phyloP scores from a whole-genome alignment of 2,329 filamentous ascomycete genomes.

The Alternaria triticina region DNA sequence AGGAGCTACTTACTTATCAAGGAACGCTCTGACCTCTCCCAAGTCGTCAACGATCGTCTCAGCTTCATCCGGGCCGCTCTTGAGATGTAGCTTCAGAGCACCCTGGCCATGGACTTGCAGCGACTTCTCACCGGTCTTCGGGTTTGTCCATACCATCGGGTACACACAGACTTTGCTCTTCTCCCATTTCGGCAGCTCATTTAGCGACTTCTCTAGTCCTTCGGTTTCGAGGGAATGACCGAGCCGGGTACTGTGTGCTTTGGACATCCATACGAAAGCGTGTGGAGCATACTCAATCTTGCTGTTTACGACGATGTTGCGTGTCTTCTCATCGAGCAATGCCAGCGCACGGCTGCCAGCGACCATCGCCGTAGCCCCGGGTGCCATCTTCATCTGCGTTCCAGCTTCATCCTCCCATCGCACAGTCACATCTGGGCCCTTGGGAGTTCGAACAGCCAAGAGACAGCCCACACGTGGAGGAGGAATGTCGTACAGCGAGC shows the following conservation, averaged over 20 bases:
- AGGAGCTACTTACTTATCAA: background rate
- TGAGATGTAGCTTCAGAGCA: background rate
- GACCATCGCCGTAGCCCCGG: background rate
- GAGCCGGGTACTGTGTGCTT: conserved; percentile 9
- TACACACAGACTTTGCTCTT: conserved; percentile 12
- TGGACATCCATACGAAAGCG: conserved; percentile 46
- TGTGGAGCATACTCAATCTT: conserved; percentile 56
- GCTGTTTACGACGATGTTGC: background rate
- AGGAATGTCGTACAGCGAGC: background rate
- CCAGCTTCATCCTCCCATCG: background rate
- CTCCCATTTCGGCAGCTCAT: conserved; percentile 13
- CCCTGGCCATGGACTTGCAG: conserved; percentile 16
- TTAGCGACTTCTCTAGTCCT: conserved; percentile 8
- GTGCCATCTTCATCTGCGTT: background rate
- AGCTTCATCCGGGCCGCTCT: background rate
- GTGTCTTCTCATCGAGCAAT: background rate
- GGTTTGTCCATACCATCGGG: conserved; percentile 19
- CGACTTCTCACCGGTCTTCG: conserved; percentile 14
- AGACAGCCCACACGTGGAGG: background rate
- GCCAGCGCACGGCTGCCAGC: background rate
- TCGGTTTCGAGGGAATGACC: conserved; percentile 15
- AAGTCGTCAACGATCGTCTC: background rate
- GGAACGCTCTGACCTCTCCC: background rate
- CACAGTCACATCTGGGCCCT: background rate
- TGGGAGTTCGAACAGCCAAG: background rate